Percentiles rank a stretch among this genome's conserved stretches.
These are phyloP conservation scores for Alternaria sp. DNA, from an alignment of 2,329 filamentous ascomycete genomes.

Conservation along the genomic window DNA sequence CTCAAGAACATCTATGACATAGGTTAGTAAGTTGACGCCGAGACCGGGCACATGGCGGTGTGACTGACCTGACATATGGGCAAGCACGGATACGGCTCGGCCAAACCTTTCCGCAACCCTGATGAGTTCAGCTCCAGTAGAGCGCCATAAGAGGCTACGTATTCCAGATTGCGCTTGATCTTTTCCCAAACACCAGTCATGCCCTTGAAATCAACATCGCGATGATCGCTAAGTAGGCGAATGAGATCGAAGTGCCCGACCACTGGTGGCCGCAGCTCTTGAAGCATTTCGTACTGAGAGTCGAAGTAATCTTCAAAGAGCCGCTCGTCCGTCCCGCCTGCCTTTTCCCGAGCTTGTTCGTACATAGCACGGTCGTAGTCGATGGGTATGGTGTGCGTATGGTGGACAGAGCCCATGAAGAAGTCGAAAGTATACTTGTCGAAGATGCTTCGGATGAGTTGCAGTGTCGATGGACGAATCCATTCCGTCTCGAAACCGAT, in stretches of 20 bases:
- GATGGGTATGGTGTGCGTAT: slow-evolving; percentile 84
- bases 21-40: slow-evolving; percentile 23
- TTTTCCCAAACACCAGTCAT: slow-evolving; percentile 74
- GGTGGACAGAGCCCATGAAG: slow-evolving; percentile 92
- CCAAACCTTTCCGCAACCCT: slow-evolving; percentile 85
- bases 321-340: slow-evolving; percentile 64
- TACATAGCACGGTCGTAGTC: slow-evolving; percentile 81
- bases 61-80: slow-evolving; percentile 74
- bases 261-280: slow-evolving; percentile 72
- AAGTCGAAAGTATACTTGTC: slow-evolving; percentile 75
- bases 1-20: slow-evolving; percentile 68
- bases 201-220: slow-evolving; percentile 64
- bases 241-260: slow-evolving; percentile 96
- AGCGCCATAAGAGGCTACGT: slow-evolving; percentile 75
- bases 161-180: slow-evolving; percentile 75
- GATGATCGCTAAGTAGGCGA: slow-evolving; percentile 75
- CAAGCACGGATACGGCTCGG: slow-evolving; percentile 84
- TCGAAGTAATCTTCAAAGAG: slow-evolving; percentile 89
- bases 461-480: slow-evolving; percentile 74
- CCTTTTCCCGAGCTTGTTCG: slow-evolving; percentile 61
- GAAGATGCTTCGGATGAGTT: slow-evolving; percentile 65
- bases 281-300: slow-evolving; percentile 81
- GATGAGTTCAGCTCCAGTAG: slow-evolving; percentile 90
- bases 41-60: slow-evolving; percentile 25
- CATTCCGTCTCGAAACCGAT: slow-evolving; percentile 95